A percentile compares a stretch with the other conserved stretches of the same genome.
These are phyloP conservation scores for Paraphaeosphaeria minitans DNA, from an alignment of 2,329 filamentous ascomycete species.

Conservation along the genomic window DNA sequence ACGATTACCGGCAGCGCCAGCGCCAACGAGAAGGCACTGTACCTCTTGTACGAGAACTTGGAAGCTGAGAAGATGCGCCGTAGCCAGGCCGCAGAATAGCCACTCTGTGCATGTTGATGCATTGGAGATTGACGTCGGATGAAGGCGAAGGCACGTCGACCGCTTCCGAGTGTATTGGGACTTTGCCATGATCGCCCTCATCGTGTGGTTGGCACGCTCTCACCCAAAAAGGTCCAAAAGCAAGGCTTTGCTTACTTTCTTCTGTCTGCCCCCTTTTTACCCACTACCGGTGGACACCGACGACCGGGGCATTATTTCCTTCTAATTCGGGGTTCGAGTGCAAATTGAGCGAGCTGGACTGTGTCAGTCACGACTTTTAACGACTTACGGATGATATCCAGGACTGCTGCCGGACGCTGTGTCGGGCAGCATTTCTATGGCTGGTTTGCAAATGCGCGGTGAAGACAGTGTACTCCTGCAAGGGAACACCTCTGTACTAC, in stretches of 20 bases:
- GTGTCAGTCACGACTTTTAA: constrained; percentile 47
- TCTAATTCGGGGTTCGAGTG: constrained; percentile 36
- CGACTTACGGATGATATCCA: constrained; percentile 50
- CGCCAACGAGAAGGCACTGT: constrained; percentile 94
- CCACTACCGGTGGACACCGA: constrained; percentile 40
- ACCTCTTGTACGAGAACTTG: constrained; percentile 96
- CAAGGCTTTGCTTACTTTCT: constrained; percentile 39
- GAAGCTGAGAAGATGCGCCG: constrained; percentile 99
- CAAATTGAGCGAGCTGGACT: constrained; percentile 43
- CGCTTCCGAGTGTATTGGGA: constrained; percentile 8
- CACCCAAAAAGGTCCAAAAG: constrained; percentile 32
- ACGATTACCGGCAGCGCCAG: constrained; percentile 96
- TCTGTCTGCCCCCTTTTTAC: constrained; percentile 26
- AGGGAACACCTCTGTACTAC: constrained; percentile 14
- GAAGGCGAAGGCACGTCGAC: constrained; percentile 11
- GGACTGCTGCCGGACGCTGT: constrained; percentile 34
- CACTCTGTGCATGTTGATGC: constrained; percentile 7
- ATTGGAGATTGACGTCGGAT: constrained; percentile 7
- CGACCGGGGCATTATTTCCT: constrained; percentile 38
- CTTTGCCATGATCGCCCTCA: constrained; percentile 10
- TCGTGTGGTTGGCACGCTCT: constrained; percentile 11
- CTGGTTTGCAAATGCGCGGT: constrained; percentile 14
- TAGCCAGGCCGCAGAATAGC: constrained; percentile 68
- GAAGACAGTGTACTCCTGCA: constrained; percentile 9
- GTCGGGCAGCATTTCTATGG: constrained; percentile 36